Conservation (phyloP, 2,329 filamentous ascomycete genomes). For the Lecanicillium sp. region DNA sequence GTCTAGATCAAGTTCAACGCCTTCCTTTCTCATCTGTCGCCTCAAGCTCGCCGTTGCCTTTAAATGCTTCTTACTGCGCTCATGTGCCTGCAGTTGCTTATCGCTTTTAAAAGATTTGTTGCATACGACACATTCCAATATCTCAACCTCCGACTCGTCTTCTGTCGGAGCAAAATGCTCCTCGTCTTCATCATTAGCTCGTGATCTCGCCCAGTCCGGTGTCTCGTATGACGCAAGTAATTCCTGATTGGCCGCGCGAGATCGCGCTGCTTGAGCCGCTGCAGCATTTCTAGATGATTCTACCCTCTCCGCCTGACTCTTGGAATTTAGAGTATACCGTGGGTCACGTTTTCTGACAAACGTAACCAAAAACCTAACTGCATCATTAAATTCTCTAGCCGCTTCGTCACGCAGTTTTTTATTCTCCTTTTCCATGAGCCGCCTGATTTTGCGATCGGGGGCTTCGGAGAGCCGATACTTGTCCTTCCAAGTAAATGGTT, state of each 20-base stretch:
- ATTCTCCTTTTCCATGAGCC: slow-evolving; percentile 94
- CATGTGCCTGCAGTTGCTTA: slow-evolving; percentile 83
- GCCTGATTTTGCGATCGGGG: slow-evolving; percentile 72
- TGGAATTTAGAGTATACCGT: slow-evolving; percentile 67
- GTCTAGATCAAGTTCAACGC: slow-evolving; percentile 47
- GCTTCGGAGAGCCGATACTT: slow-evolving; percentile 76
- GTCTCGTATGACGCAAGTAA: slow-evolving; percentile 57
- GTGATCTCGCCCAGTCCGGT: slow-evolving; percentile 66
- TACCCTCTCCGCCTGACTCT: slow-evolving; percentile 74
- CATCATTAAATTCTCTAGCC: slow-evolving; percentile 83
- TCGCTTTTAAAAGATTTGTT: slow-evolving; percentile 80
- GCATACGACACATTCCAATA: slow-evolving; percentile 70
- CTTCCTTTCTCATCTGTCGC: slow-evolving; percentile 76
- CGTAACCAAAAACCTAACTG: slow-evolving; percentile 73
- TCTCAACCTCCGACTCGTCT: slow-evolving; percentile 46
- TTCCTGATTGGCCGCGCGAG: slow-evolving; percentile 71
- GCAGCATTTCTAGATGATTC: slow-evolving; percentile 68
- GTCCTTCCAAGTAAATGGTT: slow-evolving; percentile 86
- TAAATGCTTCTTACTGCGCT: slow-evolving; percentile 92
- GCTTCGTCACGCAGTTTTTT: slow-evolving; percentile 74
- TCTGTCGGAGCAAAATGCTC: slow-evolving; percentile 55
- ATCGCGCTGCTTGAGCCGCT: slow-evolving; percentile 74
- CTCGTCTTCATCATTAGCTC: slow-evolving; percentile 42
- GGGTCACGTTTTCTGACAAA: slow-evolving; percentile 91
- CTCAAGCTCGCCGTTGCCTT: slow-evolving; percentile 77